A percentile compares a stretch with the other conserved stretches of the same genome.
Evolutionary conservation across 768 basidiomycete species (phyloP).

Genomic region (Tricholoma bakamatsutake): DNA sequence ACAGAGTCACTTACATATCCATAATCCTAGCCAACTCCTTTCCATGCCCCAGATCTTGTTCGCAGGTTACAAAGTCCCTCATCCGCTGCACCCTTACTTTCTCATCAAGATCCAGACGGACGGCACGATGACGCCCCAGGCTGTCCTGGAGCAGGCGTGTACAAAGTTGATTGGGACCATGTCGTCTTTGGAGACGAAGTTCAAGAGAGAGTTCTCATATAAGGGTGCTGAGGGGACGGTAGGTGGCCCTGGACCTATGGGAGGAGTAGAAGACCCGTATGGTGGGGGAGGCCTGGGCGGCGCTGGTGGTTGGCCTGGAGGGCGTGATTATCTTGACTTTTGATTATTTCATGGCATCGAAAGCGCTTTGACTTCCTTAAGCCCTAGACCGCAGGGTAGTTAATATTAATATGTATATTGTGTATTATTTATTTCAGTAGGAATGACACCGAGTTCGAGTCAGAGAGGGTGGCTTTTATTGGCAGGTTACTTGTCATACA

Average conservation of each 20-base stretch:
- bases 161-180: conserved; percentile 72
- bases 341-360: conserved; percentile 2
- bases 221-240: conserved; percentile 56
- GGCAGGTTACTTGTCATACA: too few relatives aligned
- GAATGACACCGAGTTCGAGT: too few relatives aligned
- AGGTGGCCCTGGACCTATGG: conserved; percentile 15
- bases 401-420: too few relatives aligned
- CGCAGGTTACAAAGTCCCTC: conserved; percentile 97
- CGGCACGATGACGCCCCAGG: conserved; percentile 75
- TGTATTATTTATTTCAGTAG: too few relatives aligned
- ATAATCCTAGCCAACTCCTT: conserved; percentile 70
- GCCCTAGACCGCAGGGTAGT: too few relatives aligned
- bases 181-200: conserved; percentile 63
- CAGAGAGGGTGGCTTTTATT: too few relatives aligned
- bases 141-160: conserved; percentile 79
- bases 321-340: conserved; percentile 21
- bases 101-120: conserved; percentile 95
- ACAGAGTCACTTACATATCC: background rate
- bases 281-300: conserved; percentile 24
- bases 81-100: conserved; percentile 92
- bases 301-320: conserved; percentile 14
- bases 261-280: conserved; percentile 42
- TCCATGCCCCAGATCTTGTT: conserved; percentile 85
- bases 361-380: too few relatives aligned
- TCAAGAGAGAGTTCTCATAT: conserved; percentile 78